Evolutionary conservation across 2,329 filamentous ascomycete species (phyloP).

Genomic region (Epichloe gansuensis): DNA sequence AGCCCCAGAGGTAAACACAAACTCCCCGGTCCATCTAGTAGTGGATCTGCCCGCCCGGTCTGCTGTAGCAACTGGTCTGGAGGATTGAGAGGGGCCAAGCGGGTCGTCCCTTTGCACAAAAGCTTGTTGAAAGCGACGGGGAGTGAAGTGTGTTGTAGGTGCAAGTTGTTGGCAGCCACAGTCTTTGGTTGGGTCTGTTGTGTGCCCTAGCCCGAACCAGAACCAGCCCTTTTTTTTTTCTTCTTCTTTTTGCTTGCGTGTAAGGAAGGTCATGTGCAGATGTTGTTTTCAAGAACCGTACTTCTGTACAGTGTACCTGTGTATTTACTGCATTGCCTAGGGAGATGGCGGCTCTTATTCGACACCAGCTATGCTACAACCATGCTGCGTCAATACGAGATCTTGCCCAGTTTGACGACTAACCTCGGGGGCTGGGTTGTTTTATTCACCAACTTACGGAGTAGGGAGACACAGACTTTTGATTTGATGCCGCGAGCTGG

Average conservation of each 20-base stretch:
- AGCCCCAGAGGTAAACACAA: neutral
- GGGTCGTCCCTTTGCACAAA: slow-evolving; percentile 2
- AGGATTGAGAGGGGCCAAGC: slow-evolving; percentile 3
- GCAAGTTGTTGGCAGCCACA: neutral
- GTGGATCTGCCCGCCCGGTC: neutral
- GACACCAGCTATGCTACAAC: too few species aligned
- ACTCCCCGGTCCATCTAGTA: neutral
- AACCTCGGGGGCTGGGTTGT: too few species aligned
- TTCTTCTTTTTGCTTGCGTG: neutral
- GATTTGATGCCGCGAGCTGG: too few species aligned
- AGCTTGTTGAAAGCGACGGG: neutral
- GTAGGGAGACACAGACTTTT: too few species aligned
- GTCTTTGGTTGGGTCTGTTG: neutral
- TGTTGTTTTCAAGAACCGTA: too few species aligned
- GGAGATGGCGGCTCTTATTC: too few species aligned
- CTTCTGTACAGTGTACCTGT: too few species aligned
- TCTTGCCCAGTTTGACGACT: too few species aligned
- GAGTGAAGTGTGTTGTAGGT: neutral
- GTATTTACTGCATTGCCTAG: too few species aligned
- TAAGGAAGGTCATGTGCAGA: too few species aligned
- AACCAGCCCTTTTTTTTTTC: neutral
- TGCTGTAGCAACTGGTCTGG: neutral
- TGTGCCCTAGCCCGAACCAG: neutral
- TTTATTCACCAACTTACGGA: too few species aligned
- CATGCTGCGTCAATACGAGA: too few species aligned